These are phyloP conservation scores for Tetramitus jugosus DNA, from an alignment of 208 protist genomes.

Conservation along the genomic window DNA sequence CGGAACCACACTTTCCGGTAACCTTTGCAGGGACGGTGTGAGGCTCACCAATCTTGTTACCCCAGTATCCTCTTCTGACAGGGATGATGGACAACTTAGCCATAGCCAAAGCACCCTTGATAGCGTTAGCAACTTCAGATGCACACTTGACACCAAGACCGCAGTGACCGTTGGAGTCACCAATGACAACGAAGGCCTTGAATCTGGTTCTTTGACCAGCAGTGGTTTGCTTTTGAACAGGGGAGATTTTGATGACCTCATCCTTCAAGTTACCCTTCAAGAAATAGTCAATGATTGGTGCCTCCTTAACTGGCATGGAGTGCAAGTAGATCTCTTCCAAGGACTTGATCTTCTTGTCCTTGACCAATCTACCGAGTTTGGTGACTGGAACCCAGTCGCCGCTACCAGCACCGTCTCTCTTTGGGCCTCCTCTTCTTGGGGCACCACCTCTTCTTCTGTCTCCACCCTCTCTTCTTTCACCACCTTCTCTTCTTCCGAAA, in stretches of 20 bases:
- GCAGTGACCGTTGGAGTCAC: conserved; percentile 94
- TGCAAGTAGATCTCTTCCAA: conserved; percentile 98
- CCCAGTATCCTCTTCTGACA: conserved; percentile 98
- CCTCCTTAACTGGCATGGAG: conserved; percentile 99
- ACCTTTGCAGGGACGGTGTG: conserved; percentile 98
- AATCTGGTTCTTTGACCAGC: conserved; percentile 99
- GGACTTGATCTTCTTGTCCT: conserved; percentile 86
- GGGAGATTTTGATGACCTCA: conserved; percentile 96
- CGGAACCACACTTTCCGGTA: conserved; percentile 97
- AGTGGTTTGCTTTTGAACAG: conserved; percentile 99
- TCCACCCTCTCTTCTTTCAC: conserved; percentile 55
- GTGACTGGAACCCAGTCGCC: conserved; percentile 95
- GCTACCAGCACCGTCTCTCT: conserved; percentile 45
- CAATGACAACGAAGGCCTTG: conserved; percentile 98
- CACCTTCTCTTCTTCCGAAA: conserved; percentile 31
- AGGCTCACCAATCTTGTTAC: conserved; percentile 94
- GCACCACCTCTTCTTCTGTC: conserved; percentile 52
- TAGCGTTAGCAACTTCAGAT: conserved; percentile 98
- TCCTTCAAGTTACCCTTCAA: conserved; percentile 66
- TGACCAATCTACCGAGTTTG: conserved; percentile 96
- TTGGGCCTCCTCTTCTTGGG: conserved; percentile 1
- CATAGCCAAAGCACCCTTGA: conserved; percentile 90
- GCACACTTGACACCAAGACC: conserved; percentile 96
- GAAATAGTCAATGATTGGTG: conserved; percentile 98
- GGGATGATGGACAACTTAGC: conserved; percentile 98